Evolutionary conservation across 208 protist species (phyloP).

Genomic region (Wallacemonas sp.): DNA sequence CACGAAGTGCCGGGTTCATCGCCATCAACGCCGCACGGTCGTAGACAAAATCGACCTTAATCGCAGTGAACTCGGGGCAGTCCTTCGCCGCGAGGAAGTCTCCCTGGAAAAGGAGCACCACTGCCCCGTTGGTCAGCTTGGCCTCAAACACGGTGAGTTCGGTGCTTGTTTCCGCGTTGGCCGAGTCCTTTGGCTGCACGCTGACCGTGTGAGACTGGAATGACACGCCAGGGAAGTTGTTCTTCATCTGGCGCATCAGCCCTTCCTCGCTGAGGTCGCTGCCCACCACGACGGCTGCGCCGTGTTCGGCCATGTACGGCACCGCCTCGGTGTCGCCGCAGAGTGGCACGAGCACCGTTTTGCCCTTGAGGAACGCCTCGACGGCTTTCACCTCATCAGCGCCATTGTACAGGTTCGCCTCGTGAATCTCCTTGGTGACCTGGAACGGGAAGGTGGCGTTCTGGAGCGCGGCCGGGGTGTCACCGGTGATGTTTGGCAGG

Average conservation of each 20-base stretch:
- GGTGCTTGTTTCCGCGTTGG: neutral
- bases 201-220: slow-evolving; percentile 13
- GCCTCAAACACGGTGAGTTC: slow-evolving; percentile 28
- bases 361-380: slow-evolving; percentile 23
- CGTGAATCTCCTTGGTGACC: slow-evolving; percentile 11
- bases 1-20: slow-evolving; percentile 36
- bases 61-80: slow-evolving; percentile 13
- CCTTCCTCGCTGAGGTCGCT: slow-evolving; percentile 31
- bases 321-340: slow-evolving; percentile 52
- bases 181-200: slow-evolving; percentile 1
- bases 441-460: slow-evolving; percentile 10
- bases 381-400: slow-evolving; percentile 32
- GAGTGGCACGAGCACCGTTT: slow-evolving; percentile 50
- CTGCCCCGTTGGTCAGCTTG: slow-evolving; percentile 9
- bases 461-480: neutral
- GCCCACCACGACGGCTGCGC: slow-evolving; percentile 34
- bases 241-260: slow-evolving; percentile 24
- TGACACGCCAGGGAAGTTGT: slow-evolving; percentile 28
- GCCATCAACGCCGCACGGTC: slow-evolving; percentile 67
- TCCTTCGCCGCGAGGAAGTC: slow-evolving; percentile 36
- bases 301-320: slow-evolving; percentile 38
- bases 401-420: slow-evolving; percentile 14
- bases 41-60: slow-evolving; percentile 51
- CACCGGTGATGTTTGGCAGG: slow-evolving; percentile 13
- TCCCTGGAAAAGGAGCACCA: slow-evolving; percentile 45